Base-by-base conservation (phyloP, 2,329 filamentous ascomycete genomes). In the Colletotrichum plurivorum region DNA sequence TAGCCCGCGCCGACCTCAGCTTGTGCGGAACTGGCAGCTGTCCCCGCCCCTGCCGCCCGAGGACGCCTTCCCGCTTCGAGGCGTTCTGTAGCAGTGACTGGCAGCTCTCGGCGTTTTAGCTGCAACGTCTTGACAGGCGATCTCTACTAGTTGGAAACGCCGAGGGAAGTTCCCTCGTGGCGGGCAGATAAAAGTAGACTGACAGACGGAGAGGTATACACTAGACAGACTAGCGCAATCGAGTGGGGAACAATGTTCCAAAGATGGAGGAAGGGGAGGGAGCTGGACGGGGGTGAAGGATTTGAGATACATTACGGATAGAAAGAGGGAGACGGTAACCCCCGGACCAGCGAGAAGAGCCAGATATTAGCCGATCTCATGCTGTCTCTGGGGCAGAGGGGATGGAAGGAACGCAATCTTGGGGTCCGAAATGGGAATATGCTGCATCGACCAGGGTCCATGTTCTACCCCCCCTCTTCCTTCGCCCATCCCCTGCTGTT, bases 11-110 rank as follows among this genome's bases (percentile, higher is more conserved):
- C 18, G 16, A 31, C 27, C 16, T 18, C 57, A 49, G 20, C 56
- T 62, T 36, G 49, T 46, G 63, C 56, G 43, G 51, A 66, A 41
- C 41, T 49, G 56, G 63, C 56, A 66, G 60, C 49, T 58, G 22
- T 66, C 56, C 4, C 56, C 63, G 63, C 41, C n/a, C 49, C 48
- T 31, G 25, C 48, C 58, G 18, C 18, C 57, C 55, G 56, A 66
- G n/a, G 8, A 15, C n/a, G n/a, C 43, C 54, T 18, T 49, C 56
- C 63, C 41, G 18, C 41, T 66, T 18, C 20, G 46, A 10, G 49
- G 41, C n/a, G n/a, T n/a, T 41, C 25, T 57, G 46, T 16, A 36
- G 12, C 46, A 48, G 13, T 31, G 1, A 27, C 6, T 15, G 39
- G n/a, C 48, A 58, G 5, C 52, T 41, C 31, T 55, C 52, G 52